These are phyloP conservation scores for Boletellus deceptivus DNA, from an alignment of 1,284 basidiomycete species.

Conservation along the genomic window DNA sequence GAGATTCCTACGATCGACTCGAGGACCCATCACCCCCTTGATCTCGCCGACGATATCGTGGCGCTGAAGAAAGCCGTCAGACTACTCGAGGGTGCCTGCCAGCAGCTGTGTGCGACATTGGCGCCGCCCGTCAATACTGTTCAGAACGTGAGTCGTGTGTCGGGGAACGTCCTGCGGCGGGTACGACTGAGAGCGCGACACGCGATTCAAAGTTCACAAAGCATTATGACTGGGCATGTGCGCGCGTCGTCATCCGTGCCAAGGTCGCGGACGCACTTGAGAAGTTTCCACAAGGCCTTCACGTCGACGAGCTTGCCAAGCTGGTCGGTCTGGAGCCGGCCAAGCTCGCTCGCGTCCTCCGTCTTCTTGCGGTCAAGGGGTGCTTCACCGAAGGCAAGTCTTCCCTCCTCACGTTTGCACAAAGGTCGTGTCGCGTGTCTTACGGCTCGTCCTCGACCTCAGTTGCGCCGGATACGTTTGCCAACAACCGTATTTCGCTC, in stretches of 20 bases:
- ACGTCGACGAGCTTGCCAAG: constrained; percentile 23
- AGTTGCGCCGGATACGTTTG: constrained; percentile 26
- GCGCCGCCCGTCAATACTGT: constrained; percentile 31
- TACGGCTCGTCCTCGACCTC: neutral
- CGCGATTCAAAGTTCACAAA: constrained; percentile 12
- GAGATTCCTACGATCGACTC: constrained; percentile 26
- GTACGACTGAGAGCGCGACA: neutral
- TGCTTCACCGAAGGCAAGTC: constrained; percentile 32
- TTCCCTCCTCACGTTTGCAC: neutral
- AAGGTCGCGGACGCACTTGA: constrained; percentile 27
- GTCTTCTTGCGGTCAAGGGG: constrained; percentile 32
- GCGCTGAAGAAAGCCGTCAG: constrained; percentile 29
- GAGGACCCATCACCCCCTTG: constrained; percentile 23
- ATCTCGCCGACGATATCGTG: constrained; percentile 20
- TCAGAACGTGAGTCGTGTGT: constrained; percentile 22
- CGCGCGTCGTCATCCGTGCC: constrained; percentile 20
- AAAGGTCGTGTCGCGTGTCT: neutral
- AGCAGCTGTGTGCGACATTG: constrained; percentile 28
- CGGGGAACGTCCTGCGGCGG: too few species aligned
- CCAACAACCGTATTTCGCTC: constrained; percentile 33
- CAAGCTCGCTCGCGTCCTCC: constrained; percentile 33
- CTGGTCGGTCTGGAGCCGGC: constrained; percentile 26
- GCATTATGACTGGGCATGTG: constrained; percentile 29
- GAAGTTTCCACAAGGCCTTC: constrained; percentile 25
- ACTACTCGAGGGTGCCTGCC: constrained; percentile 28